These are phyloP conservation scores for Klebsormidium nitens DNA, from an alignment of 139 green algal genomes.

Conservation along the genomic window DNA sequence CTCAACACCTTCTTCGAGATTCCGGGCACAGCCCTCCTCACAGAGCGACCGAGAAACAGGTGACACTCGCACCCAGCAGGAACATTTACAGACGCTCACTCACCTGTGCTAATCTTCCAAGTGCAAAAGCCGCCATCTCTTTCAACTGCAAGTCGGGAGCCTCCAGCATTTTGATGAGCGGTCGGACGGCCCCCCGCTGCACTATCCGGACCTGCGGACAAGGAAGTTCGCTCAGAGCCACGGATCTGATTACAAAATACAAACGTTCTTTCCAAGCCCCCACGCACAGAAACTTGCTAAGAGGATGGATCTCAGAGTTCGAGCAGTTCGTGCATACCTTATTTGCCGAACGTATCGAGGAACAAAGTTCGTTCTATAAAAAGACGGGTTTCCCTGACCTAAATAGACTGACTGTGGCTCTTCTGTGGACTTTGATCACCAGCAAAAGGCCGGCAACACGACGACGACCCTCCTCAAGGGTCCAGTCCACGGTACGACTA, in stretches of 20 bases:
- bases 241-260: too few species aligned
- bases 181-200: constrained; percentile 85
- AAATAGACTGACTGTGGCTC: too few species aligned
- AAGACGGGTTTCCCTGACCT: too few species aligned
- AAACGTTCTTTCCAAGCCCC: too few species aligned
- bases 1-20: not conserved
- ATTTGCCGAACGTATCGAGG: too few species aligned
- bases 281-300: not conserved
- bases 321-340: too few species aligned
- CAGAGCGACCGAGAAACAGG: not conserved
- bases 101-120: constrained; percentile 76
- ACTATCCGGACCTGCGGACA: constrained; percentile 63
- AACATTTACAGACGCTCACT: too few species aligned
- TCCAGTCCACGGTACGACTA: too few species aligned
- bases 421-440: too few species aligned
- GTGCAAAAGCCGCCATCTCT: constrained; percentile 97
- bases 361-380: too few species aligned
- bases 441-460: too few species aligned
- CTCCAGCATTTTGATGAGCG: constrained; percentile 90
- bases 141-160: constrained; percentile 65
- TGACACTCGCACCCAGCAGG: not conserved
- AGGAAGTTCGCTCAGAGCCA: not conserved
- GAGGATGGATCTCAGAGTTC: not conserved
- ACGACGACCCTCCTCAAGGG: too few species aligned
- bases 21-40: not conserved